Conservation (phyloP, 2,329 filamentous ascomycete genomes). For the Cytospora schulzeri region DNA sequence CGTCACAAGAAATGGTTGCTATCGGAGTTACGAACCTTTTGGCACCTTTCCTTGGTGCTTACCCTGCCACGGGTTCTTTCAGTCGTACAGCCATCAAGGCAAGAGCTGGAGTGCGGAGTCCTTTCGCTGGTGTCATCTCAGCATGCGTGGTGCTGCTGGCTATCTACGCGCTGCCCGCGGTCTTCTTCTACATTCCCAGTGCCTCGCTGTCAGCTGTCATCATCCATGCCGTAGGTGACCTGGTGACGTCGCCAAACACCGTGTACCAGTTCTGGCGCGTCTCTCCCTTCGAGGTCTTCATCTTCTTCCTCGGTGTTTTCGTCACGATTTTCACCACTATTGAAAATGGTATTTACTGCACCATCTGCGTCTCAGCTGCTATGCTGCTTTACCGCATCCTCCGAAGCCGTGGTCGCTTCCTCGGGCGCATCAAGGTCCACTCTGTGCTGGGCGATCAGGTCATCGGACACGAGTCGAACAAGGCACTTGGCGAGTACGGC, state of each 20-base stretch:
- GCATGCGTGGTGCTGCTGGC: conserved; percentile 83
- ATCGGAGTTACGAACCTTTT: conserved; percentile 90
- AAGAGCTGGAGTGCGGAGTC: conserved; percentile 91
- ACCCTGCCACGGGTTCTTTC: conserved; percentile 93
- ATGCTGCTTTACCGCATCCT: conserved; percentile 82
- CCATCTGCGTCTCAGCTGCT: conserved; percentile 74
- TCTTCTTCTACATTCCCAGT: conserved; percentile 93
- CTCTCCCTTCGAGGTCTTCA: conserved; percentile 83
- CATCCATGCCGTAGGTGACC: conserved; percentile 90
- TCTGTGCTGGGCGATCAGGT: conserved; percentile 79
- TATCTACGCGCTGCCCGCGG: conserved; percentile 81
- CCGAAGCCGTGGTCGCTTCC: conserved; percentile 79
- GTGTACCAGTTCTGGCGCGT: conserved; percentile 96
- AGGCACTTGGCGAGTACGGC: conserved; percentile 55
- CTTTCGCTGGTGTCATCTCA: conserved; percentile 87
- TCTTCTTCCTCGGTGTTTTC: conserved; percentile 91
- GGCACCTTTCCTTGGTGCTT: conserved; percentile 88
- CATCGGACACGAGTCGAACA: conserved; percentile 60
- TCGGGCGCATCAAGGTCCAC: conserved; percentile 81
- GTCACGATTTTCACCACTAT: conserved; percentile 88
- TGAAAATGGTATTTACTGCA: conserved; percentile 90
- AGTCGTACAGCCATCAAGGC: conserved; percentile 96
- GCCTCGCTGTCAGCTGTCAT: conserved; percentile 84
- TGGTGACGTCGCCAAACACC: conserved; percentile 88
- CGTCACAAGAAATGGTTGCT: conserved; percentile 92